Base-by-base conservation (phyloP, 1,284 basidiomycete genomes). In the Heterobasidion irregulare region DNA sequence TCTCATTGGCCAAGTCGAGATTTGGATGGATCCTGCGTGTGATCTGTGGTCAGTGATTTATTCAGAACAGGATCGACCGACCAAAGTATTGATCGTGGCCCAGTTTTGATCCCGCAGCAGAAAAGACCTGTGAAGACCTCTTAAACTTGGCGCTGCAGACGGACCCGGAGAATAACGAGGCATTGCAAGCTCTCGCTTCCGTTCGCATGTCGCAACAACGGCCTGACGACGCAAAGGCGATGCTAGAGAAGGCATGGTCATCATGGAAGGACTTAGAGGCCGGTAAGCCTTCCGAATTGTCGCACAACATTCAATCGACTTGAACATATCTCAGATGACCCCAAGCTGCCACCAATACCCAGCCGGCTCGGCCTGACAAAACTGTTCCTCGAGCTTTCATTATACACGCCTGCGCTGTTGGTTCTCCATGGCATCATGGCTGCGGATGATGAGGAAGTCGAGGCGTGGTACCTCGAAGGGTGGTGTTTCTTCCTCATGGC, bases 381-480 rank as follows among this genome's bases (percentile, higher is more conserved):
- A 64, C 73, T 95, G 0, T 86, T 95, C 63, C 77, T 97, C 38
- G 94, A 98, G 67, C 76, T 93, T 34, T 74, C 77, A n/a, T 68
- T 84, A 43, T 86, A 83, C 70, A 72, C 81, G 26, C 76, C 80
- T 13, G 92, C 93, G 1, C 72, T 96, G 12, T 74, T 88, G 45
- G 84, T 94, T 6, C 71, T 97, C 12, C 82, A 90, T 46, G 87
- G 86, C 5, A 78, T 94, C 32, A 86, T 95, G 68, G 82, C 87
- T 10, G 76, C 86, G 10, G 92, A 96, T 69, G 90, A 94, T 61
- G 82, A 93, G 64, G 89, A 94, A 56, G 84, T 94, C 6, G 94
- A 96, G 65, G 92, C 88, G 2, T 95, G 93, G 82, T 97, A 97
- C 68, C 79, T 96, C n/a, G 90, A 94, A 67, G 94, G 93, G 53